Conservation (phyloP, 495 filamentous ascomycete species). For the Penicillium chermesinum region DNA sequence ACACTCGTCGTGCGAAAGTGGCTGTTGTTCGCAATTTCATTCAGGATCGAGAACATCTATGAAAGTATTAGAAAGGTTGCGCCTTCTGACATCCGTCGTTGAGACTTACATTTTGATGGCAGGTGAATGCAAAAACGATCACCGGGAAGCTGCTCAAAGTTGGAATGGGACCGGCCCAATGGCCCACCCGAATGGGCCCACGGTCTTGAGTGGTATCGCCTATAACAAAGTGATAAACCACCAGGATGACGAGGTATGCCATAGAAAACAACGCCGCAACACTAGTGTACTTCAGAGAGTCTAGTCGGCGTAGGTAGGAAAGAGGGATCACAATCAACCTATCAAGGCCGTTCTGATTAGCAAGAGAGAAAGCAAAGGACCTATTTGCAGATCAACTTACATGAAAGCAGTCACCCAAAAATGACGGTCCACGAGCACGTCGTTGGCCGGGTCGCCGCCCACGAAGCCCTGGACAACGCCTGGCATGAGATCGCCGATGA, state of each 20-base stretch:
- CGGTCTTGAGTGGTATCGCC: constrained; percentile 71
- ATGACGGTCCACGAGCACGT: constrained; percentile 78
- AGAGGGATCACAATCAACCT: constrained; percentile 92
- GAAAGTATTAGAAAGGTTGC: constrained; percentile 7
- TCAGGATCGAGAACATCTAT: constrained; percentile 97
- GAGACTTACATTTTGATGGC: constrained; percentile 83
- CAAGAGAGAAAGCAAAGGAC: neutral
- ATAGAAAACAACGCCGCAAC: constrained; percentile 88
- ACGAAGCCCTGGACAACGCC: constrained; percentile 77
- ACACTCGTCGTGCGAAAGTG: constrained; percentile 76
- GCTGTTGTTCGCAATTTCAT: constrained; percentile 85
- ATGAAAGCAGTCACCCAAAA: constrained; percentile 99
- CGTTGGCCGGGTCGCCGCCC: constrained; percentile 52
- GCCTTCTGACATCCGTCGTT: constrained; percentile 1
- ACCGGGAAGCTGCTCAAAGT: constrained; percentile 84
- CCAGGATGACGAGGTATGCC: constrained; percentile 84
- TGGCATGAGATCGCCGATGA: constrained; percentile 98
- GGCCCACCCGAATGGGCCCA: constrained; percentile 65
- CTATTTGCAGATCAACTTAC: constrained; percentile 37
- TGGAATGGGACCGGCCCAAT: constrained; percentile 72
- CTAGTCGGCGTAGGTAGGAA: constrained; percentile 82
- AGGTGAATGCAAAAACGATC: constrained; percentile 97
- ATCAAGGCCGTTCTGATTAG: neutral
- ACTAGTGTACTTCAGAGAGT: constrained; percentile 96
- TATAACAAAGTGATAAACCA: constrained; percentile 79